Evolutionary conservation across 2,329 filamentous ascomycete genomes (phyloP).

Genomic region (Beauveria sp.): DNA sequence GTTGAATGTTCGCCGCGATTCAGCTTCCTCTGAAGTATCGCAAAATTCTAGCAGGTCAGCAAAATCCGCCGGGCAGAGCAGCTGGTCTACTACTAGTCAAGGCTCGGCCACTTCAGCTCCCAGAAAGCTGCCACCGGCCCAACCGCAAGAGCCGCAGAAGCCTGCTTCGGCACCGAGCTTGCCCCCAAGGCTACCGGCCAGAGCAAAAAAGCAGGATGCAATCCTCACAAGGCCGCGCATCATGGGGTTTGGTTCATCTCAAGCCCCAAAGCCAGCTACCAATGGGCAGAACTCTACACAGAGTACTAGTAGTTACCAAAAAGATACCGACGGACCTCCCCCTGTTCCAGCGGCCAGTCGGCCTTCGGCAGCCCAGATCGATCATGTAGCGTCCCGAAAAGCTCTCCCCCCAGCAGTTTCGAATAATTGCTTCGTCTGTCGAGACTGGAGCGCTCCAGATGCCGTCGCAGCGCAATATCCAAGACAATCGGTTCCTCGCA

Average conservation of each 20-base stretch:
- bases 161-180: constrained; percentile 27
- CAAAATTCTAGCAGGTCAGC: constrained; percentile 46
- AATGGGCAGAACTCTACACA: not conserved
- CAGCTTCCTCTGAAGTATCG: constrained; percentile 51
- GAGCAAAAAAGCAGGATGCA: constrained; percentile 13
- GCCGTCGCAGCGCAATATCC: constrained; percentile 70
- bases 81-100: constrained; percentile 41
- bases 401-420: constrained; percentile 20
- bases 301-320: not conserved
- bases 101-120: constrained; percentile 33
- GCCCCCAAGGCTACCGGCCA: constrained; percentile 43
- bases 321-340: constrained; percentile 12
- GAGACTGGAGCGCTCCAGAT: constrained; percentile 82
- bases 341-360: constrained; percentile 43
- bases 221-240: constrained; percentile 4
- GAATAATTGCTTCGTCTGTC: constrained; percentile 65
- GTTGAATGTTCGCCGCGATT: constrained; percentile 40
- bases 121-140: constrained; percentile 46
- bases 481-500: constrained; percentile 57
- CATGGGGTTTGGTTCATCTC: constrained; percentile 10
- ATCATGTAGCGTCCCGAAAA: constrained; percentile 31
- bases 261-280: constrained; percentile 12
- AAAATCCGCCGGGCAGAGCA: constrained; percentile 38
- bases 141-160: not conserved
- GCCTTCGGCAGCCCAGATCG: constrained; percentile 43